Conservation (phyloP, 2,329 filamentous ascomycete genomes). For the Phaeosphaeria sp. region DNA sequence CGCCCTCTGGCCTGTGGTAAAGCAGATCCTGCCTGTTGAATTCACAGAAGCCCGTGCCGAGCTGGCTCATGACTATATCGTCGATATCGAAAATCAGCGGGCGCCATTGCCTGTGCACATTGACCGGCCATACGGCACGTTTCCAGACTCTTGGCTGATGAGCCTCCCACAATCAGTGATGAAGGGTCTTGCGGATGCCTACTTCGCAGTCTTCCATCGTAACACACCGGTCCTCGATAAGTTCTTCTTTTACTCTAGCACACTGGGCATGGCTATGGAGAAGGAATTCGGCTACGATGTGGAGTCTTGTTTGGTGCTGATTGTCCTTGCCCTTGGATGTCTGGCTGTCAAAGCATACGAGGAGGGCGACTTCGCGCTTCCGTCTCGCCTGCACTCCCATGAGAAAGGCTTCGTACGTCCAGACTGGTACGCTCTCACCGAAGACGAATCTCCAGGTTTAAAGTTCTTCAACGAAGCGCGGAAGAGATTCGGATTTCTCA, state of each 20-base stretch:
- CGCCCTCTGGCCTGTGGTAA: slow-evolving; percentile 57
- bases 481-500: slow-evolving; percentile 59
- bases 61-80: slow-evolving; percentile 58
- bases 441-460: slow-evolving; percentile 53
- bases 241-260: slow-evolving; percentile 59
- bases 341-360: slow-evolving; percentile 58
- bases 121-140: slow-evolving; percentile 43
- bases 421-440: slow-evolving; percentile 45
- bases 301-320: slow-evolving; percentile 60
- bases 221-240: slow-evolving; percentile 62
- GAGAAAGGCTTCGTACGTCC: slow-evolving; percentile 33
- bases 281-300: slow-evolving; percentile 60
- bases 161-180: slow-evolving; percentile 56
- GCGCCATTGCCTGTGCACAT: slow-evolving; percentile 51
- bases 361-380: slow-evolving; percentile 57
- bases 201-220: slow-evolving; percentile 63
- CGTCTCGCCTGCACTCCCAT: slow-evolving; percentile 33
- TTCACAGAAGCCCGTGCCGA: slow-evolving; percentile 47
- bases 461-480: slow-evolving; percentile 64
- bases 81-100: slow-evolving; percentile 58
- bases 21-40: slow-evolving; percentile 51
- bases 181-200: slow-evolving; percentile 60
- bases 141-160: slow-evolving; percentile 53
- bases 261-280: slow-evolving; percentile 57
- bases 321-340: slow-evolving; percentile 60